Evolutionary conservation across 768 basidiomycete species (phyloP).

Genomic region (Pleurotus eryngii): DNA sequence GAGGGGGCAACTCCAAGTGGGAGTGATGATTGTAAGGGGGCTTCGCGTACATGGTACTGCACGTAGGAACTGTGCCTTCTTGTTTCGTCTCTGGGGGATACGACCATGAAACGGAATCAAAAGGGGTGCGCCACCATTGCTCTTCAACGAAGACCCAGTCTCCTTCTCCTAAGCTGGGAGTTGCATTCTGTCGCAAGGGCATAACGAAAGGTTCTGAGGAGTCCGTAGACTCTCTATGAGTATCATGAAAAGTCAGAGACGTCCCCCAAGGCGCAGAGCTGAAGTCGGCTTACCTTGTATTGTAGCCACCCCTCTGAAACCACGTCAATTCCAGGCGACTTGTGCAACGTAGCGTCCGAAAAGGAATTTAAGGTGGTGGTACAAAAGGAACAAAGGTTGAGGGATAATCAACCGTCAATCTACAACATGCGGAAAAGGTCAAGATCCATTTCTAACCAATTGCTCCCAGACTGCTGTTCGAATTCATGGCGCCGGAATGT

Average conservation of each 20-base stretch:
- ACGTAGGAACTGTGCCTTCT: constrained; percentile 11
- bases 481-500: too few species aligned
- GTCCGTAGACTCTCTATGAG: not conserved
- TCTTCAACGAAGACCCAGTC: constrained; percentile 37
- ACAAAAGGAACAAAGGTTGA: not conserved
- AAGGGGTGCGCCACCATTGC: constrained; percentile 40
- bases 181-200: not conserved
- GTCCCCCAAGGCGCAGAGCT: too few species aligned
- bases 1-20: constrained; percentile 20
- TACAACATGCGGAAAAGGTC: constrained; percentile 9
- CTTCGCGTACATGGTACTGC: constrained; percentile 20
- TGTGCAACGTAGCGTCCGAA: not conserved
- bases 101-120: constrained; percentile 37
- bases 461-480: not conserved
- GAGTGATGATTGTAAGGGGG: constrained; percentile 31
- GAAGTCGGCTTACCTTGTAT: not conserved
- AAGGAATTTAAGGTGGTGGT: not conserved
- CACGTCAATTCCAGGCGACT: constrained; percentile 5
- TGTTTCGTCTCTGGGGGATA: constrained; percentile 18
- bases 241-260: not conserved
- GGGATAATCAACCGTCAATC: constrained; percentile 3
- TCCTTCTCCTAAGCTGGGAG: constrained; percentile 23
- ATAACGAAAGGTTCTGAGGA: not conserved
- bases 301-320: constrained; percentile 2
- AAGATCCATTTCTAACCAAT: constrained; percentile 5